Evolutionary conservation across 2,329 filamentous ascomycete genomes (phyloP).

Genomic region (Didymellaceae sp.): DNA sequence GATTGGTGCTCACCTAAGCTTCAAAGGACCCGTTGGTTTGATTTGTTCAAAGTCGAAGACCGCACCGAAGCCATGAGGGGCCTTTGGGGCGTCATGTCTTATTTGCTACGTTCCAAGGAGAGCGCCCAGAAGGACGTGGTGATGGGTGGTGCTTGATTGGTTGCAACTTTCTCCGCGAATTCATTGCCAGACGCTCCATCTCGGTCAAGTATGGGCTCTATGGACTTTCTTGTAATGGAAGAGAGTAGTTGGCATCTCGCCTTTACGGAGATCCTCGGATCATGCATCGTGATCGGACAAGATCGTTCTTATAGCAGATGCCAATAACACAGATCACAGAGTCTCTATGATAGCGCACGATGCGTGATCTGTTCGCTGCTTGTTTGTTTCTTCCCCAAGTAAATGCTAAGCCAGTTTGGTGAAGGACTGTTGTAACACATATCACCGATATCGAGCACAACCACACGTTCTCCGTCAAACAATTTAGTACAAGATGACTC

Average conservation of each 20-base stretch:
- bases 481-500: background rate
- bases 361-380: background rate
- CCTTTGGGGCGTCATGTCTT: conserved; percentile 65
- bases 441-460: background rate
- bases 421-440: background rate
- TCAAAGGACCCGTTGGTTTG: conserved; percentile 64
- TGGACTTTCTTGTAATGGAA: background rate
- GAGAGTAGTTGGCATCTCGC: background rate
- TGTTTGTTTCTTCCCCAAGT: conserved; percentile 4
- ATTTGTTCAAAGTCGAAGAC: conserved; percentile 62
- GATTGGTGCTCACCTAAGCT: conserved; percentile 61
- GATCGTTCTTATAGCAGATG: background rate
- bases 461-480: background rate
- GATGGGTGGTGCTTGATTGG: conserved; percentile 3
- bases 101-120: conserved; percentile 50
- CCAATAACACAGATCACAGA: background rate
- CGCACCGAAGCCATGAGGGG: conserved; percentile 63
- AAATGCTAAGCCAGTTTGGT: background rate
- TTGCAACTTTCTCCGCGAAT: too few species aligned
- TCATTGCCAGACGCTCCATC: too few species aligned
- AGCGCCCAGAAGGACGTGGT: conserved; percentile 11
- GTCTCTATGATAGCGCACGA: background rate
- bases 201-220: background rate
- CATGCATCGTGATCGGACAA: background rate
- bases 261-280: conserved; percentile 2